phyloP scores from a whole-genome alignment of 2,329 filamentous ascomycete genomes.

The Nectriaceae sp. region DNA sequence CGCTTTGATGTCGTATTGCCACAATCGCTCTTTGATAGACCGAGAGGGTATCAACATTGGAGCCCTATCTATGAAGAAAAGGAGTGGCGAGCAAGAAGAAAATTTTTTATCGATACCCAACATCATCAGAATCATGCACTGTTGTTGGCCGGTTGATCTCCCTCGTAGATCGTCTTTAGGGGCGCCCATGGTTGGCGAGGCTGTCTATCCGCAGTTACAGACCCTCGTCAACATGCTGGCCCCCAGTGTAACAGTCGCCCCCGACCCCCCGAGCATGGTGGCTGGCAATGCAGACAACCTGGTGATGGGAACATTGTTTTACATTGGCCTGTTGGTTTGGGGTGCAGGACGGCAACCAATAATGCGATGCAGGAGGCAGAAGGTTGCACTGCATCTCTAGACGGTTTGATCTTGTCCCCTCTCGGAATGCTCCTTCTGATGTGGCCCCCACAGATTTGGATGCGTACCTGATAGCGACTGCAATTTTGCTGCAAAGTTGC shows the following conservation, averaged over 20 bases:
- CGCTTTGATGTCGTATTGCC: no score
- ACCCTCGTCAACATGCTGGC: slow-evolving; percentile 8
- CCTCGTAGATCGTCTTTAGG: slow-evolving; percentile 17
- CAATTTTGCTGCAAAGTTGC: slow-evolving; percentile 20
- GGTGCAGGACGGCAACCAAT: slow-evolving; percentile 22
- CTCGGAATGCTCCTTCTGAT: slow-evolving; percentile 19
- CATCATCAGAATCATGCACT: slow-evolving; percentile 8
- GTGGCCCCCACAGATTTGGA: slow-evolving; percentile 10
- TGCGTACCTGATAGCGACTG: slow-evolving; percentile 17
- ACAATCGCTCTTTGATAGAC: no score
- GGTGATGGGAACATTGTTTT: slow-evolving; percentile 11
- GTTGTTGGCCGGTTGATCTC: slow-evolving; percentile 8
- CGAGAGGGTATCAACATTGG: no score
- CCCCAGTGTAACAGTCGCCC: slow-evolving; percentile 22
- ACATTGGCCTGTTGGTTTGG: slow-evolving; percentile 22
- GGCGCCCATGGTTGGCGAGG: slow-evolving; percentile 20
- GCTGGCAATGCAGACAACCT: slow-evolving; percentile 14
- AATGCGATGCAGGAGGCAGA: slow-evolving; percentile 13
- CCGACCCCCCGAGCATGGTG: slow-evolving; percentile 12
- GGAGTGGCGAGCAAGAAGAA: slow-evolving; percentile 17
- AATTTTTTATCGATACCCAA: slow-evolving; percentile 12
- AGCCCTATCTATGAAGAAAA: neutral
- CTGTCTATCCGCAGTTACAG: neutral
- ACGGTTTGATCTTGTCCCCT: slow-evolving; percentile 21
- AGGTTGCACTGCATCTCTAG: slow-evolving; percentile 22